Evolutionary conservation across 805 yeast species (phyloP).

Genomic region (Allodekkera sacchari): DNA sequence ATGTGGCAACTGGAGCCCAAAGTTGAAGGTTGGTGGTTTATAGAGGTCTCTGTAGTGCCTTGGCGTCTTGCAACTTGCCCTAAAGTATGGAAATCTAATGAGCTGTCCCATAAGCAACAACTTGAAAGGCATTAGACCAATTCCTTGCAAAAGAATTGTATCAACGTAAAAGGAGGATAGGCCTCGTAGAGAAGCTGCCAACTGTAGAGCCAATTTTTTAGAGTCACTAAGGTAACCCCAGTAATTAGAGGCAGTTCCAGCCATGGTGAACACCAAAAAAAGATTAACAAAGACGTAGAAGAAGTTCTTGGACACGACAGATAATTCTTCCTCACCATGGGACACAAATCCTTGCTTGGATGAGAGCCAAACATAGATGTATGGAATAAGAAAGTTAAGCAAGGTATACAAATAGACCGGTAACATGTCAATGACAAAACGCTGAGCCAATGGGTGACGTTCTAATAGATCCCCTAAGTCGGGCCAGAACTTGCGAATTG

Average conservation of each 20-base stretch:
- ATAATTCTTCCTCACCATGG: constrained; percentile 85
- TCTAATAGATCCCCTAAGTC: constrained; percentile 60
- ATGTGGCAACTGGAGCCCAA: constrained; percentile 86
- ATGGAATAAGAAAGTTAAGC: constrained; percentile 77
- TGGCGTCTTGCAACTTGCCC: constrained; percentile 64
- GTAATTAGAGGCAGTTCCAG: constrained; percentile 80
- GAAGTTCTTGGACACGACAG: constrained; percentile 86
- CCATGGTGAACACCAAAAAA: constrained; percentile 88
- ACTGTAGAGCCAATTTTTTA: constrained; percentile 75
- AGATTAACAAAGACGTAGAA: constrained; percentile 90
- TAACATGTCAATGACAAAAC: constrained; percentile 75
- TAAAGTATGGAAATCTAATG: constrained; percentile 62
- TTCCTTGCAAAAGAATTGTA: constrained; percentile 68
- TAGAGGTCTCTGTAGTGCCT: constrained; percentile 68
- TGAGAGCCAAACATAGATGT: constrained; percentile 76
- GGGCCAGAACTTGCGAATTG: constrained; percentile 79
- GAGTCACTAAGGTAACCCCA: constrained; percentile 84
- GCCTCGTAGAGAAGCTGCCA: constrained; percentile 74
- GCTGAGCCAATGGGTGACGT: constrained; percentile 61
- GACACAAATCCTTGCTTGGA: constrained; percentile 83
- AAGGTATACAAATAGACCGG: constrained; percentile 89
- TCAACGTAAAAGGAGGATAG: constrained; percentile 87
- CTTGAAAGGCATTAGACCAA: constrained; percentile 87
- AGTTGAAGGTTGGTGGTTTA: constrained; percentile 86
- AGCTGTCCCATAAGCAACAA: constrained; percentile 74